phyloP scores from a whole-genome alignment of 2,329 filamentous ascomycete genomes.

The Epichloe gansuensis region DNA sequence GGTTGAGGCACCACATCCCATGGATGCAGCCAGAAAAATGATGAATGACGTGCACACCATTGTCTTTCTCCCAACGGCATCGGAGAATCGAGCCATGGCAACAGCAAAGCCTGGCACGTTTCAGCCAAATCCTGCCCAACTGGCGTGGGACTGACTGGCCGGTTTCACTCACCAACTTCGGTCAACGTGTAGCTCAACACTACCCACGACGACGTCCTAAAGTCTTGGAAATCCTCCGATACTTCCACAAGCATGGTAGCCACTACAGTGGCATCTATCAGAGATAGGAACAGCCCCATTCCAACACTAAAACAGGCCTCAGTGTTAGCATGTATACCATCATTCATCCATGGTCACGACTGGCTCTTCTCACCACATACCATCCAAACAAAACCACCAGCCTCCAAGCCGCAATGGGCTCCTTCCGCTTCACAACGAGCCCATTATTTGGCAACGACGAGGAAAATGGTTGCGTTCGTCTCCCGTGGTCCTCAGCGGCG shows the following conservation, averaged over 20 bases:
- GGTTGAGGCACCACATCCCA: constrained; percentile 33
- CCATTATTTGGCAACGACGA: neutral
- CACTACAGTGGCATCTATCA: constrained; percentile 45
- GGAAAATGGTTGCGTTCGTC: neutral
- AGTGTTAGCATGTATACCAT: neutral
- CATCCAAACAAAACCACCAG: constrained; percentile 8
- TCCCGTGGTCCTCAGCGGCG: neutral
- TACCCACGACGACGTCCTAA: constrained; percentile 38
- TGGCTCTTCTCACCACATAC: neutral
- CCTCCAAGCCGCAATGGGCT: constrained; percentile 10
- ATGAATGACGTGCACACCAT: constrained; percentile 37
- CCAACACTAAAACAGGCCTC: constrained; percentile 25
- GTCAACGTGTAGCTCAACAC: constrained; percentile 42
- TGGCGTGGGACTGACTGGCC: neutral
- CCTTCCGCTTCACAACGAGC: constrained; percentile 7
- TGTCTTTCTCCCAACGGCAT: constrained; percentile 38
- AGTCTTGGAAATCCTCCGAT: constrained; percentile 33
- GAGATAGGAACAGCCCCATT: constrained; percentile 42
- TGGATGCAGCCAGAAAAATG: constrained; percentile 44
- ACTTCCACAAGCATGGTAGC: constrained; percentile 46
- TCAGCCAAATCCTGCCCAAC: neutral
- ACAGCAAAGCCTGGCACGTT: constrained; percentile 25
- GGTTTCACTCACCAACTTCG: constrained; percentile 34
- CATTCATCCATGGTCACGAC: neutral
- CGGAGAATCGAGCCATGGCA: constrained; percentile 38